Conservation (phyloP, 139 green algal genomes). For the Coccomyxa sp. region DNA sequence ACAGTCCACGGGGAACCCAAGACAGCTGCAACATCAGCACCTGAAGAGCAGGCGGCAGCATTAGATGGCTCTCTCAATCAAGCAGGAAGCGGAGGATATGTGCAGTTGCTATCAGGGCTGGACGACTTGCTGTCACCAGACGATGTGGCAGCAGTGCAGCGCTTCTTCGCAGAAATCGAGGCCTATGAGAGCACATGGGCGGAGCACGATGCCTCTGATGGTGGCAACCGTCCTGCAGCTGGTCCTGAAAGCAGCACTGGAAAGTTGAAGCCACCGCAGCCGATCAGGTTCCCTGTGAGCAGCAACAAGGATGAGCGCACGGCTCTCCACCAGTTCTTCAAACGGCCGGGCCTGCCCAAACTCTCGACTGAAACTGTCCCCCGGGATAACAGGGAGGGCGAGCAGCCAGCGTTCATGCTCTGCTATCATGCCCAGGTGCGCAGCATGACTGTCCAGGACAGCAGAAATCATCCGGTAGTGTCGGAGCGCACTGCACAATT, state of each 20-base stretch:
- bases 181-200: background rate
- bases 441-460: slow-evolving; percentile 11
- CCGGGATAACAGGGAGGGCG: background rate
- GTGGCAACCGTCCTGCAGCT: background rate
- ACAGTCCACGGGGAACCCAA: background rate
- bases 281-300: slow-evolving; percentile 10
- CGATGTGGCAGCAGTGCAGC: background rate
- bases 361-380: slow-evolving; percentile 28
- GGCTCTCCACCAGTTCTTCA: slow-evolving; percentile 42
- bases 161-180: background rate
- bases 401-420: background rate
- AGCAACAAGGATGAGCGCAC: slow-evolving; percentile 25
- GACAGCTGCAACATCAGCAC: background rate
- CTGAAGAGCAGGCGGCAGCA: background rate
- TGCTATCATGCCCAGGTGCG: background rate
- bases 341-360: slow-evolving; percentile 16
- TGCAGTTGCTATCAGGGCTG: slow-evolving; percentile 2
- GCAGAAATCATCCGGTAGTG: background rate
- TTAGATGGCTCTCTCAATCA: background rate
- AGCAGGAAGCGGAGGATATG: slow-evolving; percentile 5
- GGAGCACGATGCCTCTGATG: background rate
- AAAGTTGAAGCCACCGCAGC: background rate
- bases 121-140: background rate
- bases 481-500: background rate
- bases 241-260: background rate